Percentiles rank a stretch among this genome's conserved stretches.
Conservation (phyloP, 2,329 filamentous ascomycete genomes). For the Neurospora sp. region DNA sequence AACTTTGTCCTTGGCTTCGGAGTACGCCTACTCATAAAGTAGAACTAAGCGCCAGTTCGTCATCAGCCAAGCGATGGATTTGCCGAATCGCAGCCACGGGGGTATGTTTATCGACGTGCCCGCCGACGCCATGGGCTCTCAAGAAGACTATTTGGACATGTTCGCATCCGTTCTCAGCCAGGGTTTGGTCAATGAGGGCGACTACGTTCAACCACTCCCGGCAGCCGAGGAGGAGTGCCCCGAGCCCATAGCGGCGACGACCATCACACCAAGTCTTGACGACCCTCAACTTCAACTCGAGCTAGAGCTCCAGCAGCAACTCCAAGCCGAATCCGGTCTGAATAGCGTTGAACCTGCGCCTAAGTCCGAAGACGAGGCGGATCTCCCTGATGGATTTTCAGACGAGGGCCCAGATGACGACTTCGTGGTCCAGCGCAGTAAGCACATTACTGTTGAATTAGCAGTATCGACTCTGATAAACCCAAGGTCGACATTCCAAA, state of each 20-base stretch:
- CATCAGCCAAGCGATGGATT: background rate
- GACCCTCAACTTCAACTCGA: background rate
- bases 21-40: background rate
- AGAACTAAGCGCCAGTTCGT: background rate
- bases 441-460: conserved; percentile 15
- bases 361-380: background rate
- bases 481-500: conserved; percentile 16
- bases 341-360: background rate
- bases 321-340: background rate
- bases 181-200: background rate
- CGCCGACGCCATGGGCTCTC: background rate
- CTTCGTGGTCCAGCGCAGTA: conserved; percentile 1
- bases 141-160: background rate
- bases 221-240: background rate
- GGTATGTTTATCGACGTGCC: background rate
- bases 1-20: background rate
- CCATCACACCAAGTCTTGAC: background rate
- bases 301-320: background rate
- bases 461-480: conserved; percentile 19
- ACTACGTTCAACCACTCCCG: background rate
- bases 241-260: background rate
- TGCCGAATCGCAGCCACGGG: background rate
- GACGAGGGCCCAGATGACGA: background rate
- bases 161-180: background rate
- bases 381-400: background rate